Percentiles rank a stretch among this genome's conserved stretches.
Conservation (phyloP, 352 stramenopile species). For the Pythium periplocum region DNA sequence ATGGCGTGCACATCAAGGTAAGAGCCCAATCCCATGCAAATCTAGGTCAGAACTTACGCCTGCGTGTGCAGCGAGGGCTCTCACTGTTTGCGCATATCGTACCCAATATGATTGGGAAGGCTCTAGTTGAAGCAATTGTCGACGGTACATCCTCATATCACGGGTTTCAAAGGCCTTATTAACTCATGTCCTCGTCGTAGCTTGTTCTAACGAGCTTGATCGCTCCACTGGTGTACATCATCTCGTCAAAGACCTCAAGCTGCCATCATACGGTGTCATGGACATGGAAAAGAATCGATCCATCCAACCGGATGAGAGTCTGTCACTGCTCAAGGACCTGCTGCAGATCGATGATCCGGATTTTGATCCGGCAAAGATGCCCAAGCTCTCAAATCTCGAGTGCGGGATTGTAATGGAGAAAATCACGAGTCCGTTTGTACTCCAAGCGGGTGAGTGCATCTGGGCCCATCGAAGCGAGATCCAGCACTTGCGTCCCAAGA, state of each 20-base stretch:
- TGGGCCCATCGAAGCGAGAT: no score
- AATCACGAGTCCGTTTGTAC: no score
- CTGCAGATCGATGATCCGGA: not conserved
- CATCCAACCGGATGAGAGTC: conserved; percentile 1
- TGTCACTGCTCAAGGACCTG: conserved; percentile 1
- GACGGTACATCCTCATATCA: not conserved
- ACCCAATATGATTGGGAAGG: no score
- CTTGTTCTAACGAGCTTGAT: conserved; percentile 1
- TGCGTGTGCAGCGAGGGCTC: not conserved
- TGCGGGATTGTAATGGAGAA: conserved; percentile 1
- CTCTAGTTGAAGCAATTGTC: not conserved
- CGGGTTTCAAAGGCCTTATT: conserved; percentile 1
- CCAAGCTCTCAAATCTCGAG: not conserved
- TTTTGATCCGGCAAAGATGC: conserved; percentile 1
- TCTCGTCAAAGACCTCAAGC: not conserved
- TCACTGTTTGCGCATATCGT: no score
- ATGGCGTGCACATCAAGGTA: conserved; percentile 10
- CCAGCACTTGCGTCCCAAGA: no score
- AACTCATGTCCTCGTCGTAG: not conserved
- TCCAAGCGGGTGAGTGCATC: no score
- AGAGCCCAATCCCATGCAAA: not conserved
- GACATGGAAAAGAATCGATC: not conserved
- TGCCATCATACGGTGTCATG: conserved; percentile 1
- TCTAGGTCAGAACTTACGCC: not conserved
- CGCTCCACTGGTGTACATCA: not conserved